These are phyloP conservation scores for Suillus tomentosus DNA, from an alignment of 768 basidiomycete genomes.

Conservation along the genomic window DNA sequence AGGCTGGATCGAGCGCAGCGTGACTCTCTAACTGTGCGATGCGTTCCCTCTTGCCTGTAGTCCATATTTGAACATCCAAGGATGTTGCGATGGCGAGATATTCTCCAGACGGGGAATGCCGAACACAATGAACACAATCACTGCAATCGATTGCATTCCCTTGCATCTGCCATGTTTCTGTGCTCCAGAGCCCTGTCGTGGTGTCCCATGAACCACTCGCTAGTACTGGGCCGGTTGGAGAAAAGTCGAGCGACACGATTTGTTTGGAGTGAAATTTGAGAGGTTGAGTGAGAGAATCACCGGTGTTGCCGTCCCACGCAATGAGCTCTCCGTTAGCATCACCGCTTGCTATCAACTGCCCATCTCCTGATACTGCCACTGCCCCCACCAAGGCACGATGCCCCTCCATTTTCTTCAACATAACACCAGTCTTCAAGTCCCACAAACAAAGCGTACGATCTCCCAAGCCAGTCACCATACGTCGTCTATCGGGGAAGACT, in stretches of 20 bases:
- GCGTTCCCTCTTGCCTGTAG: not conserved
- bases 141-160: not conserved
- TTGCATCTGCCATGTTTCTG: not conserved
- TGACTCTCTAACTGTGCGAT: not conserved
- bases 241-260: not conserved
- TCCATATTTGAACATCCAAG: not conserved
- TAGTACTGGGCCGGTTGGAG: not conserved
- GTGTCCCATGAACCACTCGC: no score
- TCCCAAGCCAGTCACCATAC: not conserved
- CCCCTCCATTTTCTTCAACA: conserved; percentile 2
- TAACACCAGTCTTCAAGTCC: not conserved
- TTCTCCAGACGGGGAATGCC: not conserved
- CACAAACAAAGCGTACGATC: not conserved
- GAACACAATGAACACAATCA: not conserved
- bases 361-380: not conserved
- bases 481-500: not conserved
- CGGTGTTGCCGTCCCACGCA: not conserved
- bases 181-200: not conserved
- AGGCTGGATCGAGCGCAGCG: no score
- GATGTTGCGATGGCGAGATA: not conserved
- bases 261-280: not conserved
- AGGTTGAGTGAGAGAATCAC: not conserved
- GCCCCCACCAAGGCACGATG: not conserved
- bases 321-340: not conserved
- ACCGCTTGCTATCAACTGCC: conserved; percentile 2